phyloP scores from a whole-genome alignment of 2,329 filamentous ascomycete genomes.

The Aureobasidium sp. region DNA sequence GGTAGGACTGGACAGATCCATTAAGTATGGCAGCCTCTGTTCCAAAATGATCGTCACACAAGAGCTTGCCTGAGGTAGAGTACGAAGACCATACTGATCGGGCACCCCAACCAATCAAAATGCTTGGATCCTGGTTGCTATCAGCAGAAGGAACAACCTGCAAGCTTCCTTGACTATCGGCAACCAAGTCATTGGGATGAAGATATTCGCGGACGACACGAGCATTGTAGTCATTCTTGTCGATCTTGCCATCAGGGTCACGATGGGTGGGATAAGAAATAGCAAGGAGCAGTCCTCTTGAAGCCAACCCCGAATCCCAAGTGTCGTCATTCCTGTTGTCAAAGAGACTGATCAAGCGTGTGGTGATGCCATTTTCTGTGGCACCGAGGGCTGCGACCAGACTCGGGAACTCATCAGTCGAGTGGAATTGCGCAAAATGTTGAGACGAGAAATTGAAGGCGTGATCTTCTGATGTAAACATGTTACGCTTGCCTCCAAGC shows the following conservation, averaged over 20 bases:
- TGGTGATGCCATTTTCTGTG: slow-evolving; percentile 24
- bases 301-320: slow-evolving; percentile 13
- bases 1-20: slow-evolving; percentile 32
- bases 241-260: not conserved
- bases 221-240: slow-evolving; percentile 22
- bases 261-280: slow-evolving; percentile 23
- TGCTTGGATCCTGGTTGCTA: slow-evolving; percentile 15
- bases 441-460: slow-evolving; percentile 39
- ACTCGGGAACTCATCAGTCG: slow-evolving; percentile 38
- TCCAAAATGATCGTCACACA: slow-evolving; percentile 40
- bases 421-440: slow-evolving; percentile 41
- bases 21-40: slow-evolving; percentile 26
- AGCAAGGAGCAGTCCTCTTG: slow-evolving; percentile 28
- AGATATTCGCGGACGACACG: slow-evolving; percentile 26
- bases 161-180: slow-evolving; percentile 23
- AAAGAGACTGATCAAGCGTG: slow-evolving; percentile 38
- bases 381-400: not conserved
- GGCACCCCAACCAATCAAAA: slow-evolving; percentile 50
- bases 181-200: slow-evolving; percentile 22
- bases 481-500: slow-evolving; percentile 31
- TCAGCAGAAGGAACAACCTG: slow-evolving; percentile 19
- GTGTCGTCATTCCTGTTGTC: slow-evolving; percentile 37
- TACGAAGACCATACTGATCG: slow-evolving; percentile 45
- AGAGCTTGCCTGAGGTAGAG: slow-evolving; percentile 31
- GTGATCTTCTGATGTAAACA: slow-evolving; percentile 22